These are phyloP conservation scores for Tricholoma sp. DNA, from an alignment of 768 basidiomycete genomes.

Conservation along the genomic window DNA sequence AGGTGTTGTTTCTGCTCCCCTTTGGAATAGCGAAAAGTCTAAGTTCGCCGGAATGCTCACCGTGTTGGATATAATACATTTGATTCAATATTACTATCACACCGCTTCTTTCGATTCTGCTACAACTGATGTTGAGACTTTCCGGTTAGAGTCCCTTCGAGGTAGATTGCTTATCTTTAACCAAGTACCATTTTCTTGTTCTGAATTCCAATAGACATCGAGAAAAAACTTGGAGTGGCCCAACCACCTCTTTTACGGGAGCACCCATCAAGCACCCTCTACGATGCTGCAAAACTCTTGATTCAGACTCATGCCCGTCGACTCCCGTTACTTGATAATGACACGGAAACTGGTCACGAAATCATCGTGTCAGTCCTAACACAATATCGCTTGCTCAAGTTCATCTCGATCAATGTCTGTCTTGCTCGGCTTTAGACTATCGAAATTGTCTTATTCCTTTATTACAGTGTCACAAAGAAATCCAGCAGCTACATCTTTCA, in stretches of 20 bases:
- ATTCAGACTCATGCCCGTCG: constrained; percentile 95
- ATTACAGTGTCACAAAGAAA: constrained; percentile 76
- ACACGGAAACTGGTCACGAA: constrained; percentile 91
- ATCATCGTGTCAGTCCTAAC: constrained; percentile 94
- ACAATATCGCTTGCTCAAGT: constrained; percentile 96
- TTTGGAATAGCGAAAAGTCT: constrained; percentile 95
- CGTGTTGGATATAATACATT: constrained; percentile 97
- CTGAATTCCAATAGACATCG: constrained; percentile 63
- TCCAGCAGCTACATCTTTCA: constrained; percentile 72
- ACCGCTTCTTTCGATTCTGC: constrained; percentile 83
- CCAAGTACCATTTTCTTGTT: constrained; percentile 4
- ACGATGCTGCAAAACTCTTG: constrained; percentile 83
- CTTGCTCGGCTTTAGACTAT: not conserved
- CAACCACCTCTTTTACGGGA: constrained; percentile 88
- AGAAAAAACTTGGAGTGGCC: constrained; percentile 85
- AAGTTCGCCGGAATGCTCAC: constrained; percentile 98
- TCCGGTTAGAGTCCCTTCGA: constrained; percentile 83
- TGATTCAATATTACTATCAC: constrained; percentile 97
- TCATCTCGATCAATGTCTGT: constrained; percentile 93
- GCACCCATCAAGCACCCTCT: constrained; percentile 82
- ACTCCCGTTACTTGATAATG: constrained; percentile 88
- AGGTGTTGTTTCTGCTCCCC: constrained; percentile 97
- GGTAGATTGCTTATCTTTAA: constrained; percentile 39
- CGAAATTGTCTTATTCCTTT: constrained; percentile 9
- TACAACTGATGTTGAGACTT: constrained; percentile 85